A percentile compares a stretch with the other conserved stretches of the same genome.
These are phyloP conservation scores for Erythrobasidium hasegawianum DNA, from an alignment of 1,284 basidiomycete species.

Conservation along the genomic window DNA sequence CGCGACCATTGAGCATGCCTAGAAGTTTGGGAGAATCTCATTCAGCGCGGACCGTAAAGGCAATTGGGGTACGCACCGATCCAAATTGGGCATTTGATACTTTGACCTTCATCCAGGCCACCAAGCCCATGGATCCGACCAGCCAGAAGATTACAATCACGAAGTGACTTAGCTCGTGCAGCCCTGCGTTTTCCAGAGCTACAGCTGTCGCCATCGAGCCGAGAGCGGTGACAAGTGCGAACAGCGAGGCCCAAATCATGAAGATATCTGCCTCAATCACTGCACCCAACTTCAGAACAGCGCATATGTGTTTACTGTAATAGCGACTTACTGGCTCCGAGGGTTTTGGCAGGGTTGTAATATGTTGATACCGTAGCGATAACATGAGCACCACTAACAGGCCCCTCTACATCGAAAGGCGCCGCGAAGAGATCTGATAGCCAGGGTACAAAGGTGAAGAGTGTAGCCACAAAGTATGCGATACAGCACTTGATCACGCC, in stretches of 20 bases:
- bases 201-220: constrained; percentile 59
- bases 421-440: constrained; percentile 47
- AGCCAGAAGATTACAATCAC: constrained; percentile 70
- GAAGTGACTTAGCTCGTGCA: constrained; percentile 45
- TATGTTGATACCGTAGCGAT: constrained; percentile 43
- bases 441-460: constrained; percentile 81
- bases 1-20: constrained; percentile 79
- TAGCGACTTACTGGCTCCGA: constrained; percentile 27
- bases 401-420: constrained; percentile 45
- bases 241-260: constrained; percentile 67
- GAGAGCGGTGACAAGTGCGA: constrained; percentile 68
- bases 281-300: not conserved
- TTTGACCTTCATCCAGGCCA: constrained; percentile 86
- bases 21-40: constrained; percentile 12
- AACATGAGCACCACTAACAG: constrained; percentile 45
- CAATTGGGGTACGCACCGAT: constrained; percentile 51
- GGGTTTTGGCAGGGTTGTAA: constrained; percentile 41
- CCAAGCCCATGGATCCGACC: constrained; percentile 70
- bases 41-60: not conserved
- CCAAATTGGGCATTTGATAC: constrained; percentile 86
- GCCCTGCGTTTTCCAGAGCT: constrained; percentile 50
- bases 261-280: constrained; percentile 76
- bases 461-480: constrained; percentile 81
- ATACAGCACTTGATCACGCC: constrained; percentile 80
- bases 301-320: not conserved